Conservation (phyloP, 139 green algal genomes). For the Closterium sp. region DNA sequence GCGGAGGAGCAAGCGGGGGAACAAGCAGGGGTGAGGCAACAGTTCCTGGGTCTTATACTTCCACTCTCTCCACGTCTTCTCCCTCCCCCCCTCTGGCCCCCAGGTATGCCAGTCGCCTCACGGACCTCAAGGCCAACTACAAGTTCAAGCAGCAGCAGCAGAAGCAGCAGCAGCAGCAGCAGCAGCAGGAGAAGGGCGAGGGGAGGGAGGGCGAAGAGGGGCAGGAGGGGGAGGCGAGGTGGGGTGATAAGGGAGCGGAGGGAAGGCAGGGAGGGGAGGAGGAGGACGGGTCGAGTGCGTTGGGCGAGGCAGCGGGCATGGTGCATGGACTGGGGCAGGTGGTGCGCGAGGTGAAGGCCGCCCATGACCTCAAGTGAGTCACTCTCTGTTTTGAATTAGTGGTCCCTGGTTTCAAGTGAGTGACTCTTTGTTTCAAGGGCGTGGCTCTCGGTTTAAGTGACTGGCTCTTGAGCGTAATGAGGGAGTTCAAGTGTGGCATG, state of each 20-base stretch:
- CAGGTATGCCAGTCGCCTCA: constrained; percentile 34
- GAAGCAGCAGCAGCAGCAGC: not conserved
- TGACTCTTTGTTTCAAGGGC: not conserved
- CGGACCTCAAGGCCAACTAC: constrained; percentile 36
- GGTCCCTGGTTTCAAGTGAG: not conserved
- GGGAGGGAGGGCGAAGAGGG: not conserved
- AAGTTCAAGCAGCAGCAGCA: constrained; percentile 38
- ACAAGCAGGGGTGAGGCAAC: too few species aligned
- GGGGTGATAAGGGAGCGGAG: not conserved
- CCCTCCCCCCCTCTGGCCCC: too few species aligned
- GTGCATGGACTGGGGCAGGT: constrained; percentile 21
- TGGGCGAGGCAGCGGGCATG: not conserved
- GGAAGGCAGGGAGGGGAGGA: not conserved
- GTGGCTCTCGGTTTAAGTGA: too few species aligned
- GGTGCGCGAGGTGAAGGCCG: constrained; percentile 35
- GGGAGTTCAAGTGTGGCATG: too few species aligned
- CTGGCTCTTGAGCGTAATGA: too few species aligned
- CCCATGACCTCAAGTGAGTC: constrained; percentile 45
- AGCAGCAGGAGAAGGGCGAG: not conserved
- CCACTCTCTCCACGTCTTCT: too few species aligned
- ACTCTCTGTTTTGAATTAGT: not conserved
- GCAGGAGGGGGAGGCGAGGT: not conserved
- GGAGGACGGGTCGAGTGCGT: not conserved
- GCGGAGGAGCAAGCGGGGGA: too few species aligned
- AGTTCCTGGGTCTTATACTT: too few species aligned